phyloP scores from a whole-genome alignment of 768 basidiomycete genomes.

The Termitomyces sp. region DNA sequence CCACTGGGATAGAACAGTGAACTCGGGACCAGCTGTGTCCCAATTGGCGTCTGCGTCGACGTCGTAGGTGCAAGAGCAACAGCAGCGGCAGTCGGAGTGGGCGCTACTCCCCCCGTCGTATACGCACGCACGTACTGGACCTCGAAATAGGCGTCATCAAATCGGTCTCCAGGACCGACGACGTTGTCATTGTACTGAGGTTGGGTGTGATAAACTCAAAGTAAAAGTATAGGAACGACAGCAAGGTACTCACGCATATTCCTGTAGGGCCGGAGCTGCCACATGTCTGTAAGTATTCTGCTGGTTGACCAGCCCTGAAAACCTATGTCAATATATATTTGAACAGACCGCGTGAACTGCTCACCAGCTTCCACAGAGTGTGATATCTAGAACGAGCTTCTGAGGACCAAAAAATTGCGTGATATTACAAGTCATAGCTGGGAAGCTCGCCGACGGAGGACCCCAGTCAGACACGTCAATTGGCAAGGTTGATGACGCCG shows the following conservation, averaged over 20 bases:
- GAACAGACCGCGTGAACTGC: not conserved
- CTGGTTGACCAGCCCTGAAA: constrained; percentile 43
- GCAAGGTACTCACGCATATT: constrained; percentile 29
- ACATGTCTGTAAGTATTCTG: constrained; percentile 38
- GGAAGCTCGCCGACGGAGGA: constrained; percentile 39
- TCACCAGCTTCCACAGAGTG: constrained; percentile 49
- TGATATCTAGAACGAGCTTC: constrained; percentile 51
- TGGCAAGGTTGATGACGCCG: constrained; percentile 25
- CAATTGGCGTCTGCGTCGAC: constrained; percentile 9
- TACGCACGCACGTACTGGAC: constrained; percentile 56
- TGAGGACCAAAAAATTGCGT: constrained; percentile 42
- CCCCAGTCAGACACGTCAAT: constrained; percentile 43
- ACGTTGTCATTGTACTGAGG: constrained; percentile 50
- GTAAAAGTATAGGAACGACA: not conserved
- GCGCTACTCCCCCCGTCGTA: constrained; percentile 29
- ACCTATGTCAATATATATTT: not conserved
- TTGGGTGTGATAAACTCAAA: constrained; percentile 1
- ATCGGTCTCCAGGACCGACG: constrained; percentile 40
- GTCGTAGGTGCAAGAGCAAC: constrained; percentile 13
- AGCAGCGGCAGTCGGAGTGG: constrained; percentile 25
- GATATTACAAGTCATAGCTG: constrained; percentile 39
- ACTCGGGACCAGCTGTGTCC: constrained; percentile 19
- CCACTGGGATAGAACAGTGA: constrained; percentile 18
- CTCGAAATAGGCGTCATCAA: constrained; percentile 59
- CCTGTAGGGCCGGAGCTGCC: constrained; percentile 32